These are phyloP conservation scores for Nemania sp. DNA, from an alignment of 2,329 filamentous ascomycete species.

Conservation along the genomic window DNA sequence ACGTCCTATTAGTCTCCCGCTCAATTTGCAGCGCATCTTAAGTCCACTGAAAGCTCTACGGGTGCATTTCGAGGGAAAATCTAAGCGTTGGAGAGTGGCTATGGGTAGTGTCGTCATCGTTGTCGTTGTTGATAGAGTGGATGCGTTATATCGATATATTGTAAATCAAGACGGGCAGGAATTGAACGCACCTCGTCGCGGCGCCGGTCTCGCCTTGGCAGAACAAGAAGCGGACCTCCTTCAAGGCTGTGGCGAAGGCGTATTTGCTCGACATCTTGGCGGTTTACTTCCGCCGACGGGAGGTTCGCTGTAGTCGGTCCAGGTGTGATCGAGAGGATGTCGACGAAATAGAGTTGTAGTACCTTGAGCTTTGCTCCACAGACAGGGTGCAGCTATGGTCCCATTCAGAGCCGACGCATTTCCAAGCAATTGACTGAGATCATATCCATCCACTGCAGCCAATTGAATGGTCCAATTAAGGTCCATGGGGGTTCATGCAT, in stretches of 20 bases:
- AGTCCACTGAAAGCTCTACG: neutral
- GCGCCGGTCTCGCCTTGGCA: slow-evolving; percentile 94
- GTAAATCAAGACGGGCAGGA: too few relatives aligned
- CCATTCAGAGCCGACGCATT: slow-evolving; percentile 27
- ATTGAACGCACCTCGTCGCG: slow-evolving; percentile 77
- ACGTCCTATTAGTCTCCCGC: neutral
- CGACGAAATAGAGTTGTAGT: slow-evolving; percentile 44
- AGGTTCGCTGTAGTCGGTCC: slow-evolving; percentile 16
- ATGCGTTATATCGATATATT: neutral
- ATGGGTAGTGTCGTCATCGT: too few relatives aligned
- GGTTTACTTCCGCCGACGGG: slow-evolving; percentile 30
- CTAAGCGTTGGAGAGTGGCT: neutral
- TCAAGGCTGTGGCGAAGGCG: slow-evolving; percentile 87
- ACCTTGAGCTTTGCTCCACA: slow-evolving; percentile 30
- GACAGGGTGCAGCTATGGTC: neutral
- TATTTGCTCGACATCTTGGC: slow-evolving; percentile 88
- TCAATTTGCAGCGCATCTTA: neutral
- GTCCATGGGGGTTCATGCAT: neutral
- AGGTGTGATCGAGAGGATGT: slow-evolving; percentile 36
- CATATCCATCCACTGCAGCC: neutral
- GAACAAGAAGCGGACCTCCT: slow-evolving; percentile 97
- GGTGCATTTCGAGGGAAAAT: neutral
- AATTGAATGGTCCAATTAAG: slow-evolving; percentile 24
- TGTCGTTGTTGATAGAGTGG: neutral
- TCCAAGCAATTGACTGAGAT: slow-evolving; percentile 9